Evolutionary conservation across 169 alveolate genomes (phyloP), one percentile per base, ranked within the genome.

Genomic region (Plasmodium adleri): DNA sequence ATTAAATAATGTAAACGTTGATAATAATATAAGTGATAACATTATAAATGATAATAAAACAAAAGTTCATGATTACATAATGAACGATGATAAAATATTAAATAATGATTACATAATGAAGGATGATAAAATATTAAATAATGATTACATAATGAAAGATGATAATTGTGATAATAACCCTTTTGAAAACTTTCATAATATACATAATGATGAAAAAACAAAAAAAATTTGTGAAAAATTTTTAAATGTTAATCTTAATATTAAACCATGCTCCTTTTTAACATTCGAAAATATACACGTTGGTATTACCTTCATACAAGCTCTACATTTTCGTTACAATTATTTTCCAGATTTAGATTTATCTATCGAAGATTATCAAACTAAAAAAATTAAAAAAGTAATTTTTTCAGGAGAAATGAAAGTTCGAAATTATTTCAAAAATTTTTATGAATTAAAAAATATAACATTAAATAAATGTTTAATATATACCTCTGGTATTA

Each of bases 241-340:
- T 49, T 7, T 39, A 60, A 13, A 26, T 50, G 6, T 28, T 2
- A 59, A 74, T 54, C 43, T 22, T 6, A 13, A 45, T 32, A 26
- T 58, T 1, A 59, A 26, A 47, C 91, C 85, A 12, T 83, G 91
- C 64, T 83, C 91, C 13, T 83, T 83, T 28, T 10, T 83, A 62
- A 45, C 91, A n/a, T 10, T 83, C 15, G 72, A 83, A 20, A 83
- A 83, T 56, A 54, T 83, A 67, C 83, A 83, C 73, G 67, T 83
- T 12, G 91, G 91, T 28, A 67, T 83, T 6, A 83, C 91, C 13
- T 83, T 83, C 8, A 39, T 68, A 9, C 91, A 83, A 68, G 91
- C 91, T 12, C 24, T 83, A 39, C 20, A 67, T 15, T 83, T 83
- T 43, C 39, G 91, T 22, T 83, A 83, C 49, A 83, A 20, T 56